Evolutionary conservation across 2,329 filamentous ascomycete species (phyloP), one percentile per base, ranked within the genome.

Genomic region (Trichoderma asperellum): DNA sequence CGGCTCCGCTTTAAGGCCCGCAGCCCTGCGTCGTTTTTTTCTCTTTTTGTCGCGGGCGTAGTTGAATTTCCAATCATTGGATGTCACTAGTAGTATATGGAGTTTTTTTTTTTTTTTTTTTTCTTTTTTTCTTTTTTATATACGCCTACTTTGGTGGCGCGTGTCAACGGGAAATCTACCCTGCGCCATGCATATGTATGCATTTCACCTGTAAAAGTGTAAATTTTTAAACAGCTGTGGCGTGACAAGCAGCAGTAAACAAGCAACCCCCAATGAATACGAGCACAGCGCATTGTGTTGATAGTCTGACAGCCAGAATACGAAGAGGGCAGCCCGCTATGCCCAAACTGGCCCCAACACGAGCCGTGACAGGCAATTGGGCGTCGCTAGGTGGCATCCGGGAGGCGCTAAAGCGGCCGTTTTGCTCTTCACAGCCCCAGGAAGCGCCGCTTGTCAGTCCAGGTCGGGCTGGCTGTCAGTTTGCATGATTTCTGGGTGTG

Each of bases 351-450:
- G 63, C 29, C 4, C 37, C 27, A 58, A 64, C 53, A 66, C 63
- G 63, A 66, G 63, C 63, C 49, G 12, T 56, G 62, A 65, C 62
- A 65, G 62, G 62, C 52, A 56, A 56, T 32, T 56, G 62, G 32
- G 27, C 55, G 35, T 34, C 55, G 55, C 55, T 57, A 57, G 35
- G 40, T 12, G 55, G 55, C 55, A 55, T 29, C 52, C 60, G 62
- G 49, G 24, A 24, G 47, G 60, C 60, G 62, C 62, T 55, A 65
- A 43, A n/a, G 62, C 32, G 52, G 40, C 35, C 8, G 12, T 49
- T 49, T 24, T 49, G 40, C 40, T 18, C 40, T 43, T 65, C 62
- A 65, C 62, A 65, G 62, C 62, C 52, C 52, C 62, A 35, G 35
- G 14, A 32, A 55, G 52, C 16, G 52, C 47, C 43, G 43, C 43